Percentiles rank a stretch among this genome's conserved stretches.
These are phyloP conservation scores for Acacia pycnantha DNA, from an alignment of 331 rosid species.

Conservation along the genomic window DNA sequence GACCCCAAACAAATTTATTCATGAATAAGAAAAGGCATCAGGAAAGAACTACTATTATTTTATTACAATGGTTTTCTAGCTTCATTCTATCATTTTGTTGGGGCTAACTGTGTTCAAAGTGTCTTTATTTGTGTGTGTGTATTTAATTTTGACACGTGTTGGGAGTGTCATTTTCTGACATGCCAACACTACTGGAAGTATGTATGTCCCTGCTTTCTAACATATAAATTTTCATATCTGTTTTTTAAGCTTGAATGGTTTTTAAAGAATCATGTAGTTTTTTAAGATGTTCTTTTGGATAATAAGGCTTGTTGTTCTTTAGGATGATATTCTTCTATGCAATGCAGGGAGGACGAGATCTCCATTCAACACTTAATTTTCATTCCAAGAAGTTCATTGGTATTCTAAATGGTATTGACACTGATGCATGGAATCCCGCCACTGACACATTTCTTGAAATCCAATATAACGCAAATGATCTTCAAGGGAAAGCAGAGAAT, in stretches of 20 bases:
- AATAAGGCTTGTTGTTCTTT: neutral
- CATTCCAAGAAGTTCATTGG: conserved; percentile 90
- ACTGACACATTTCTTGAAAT: conserved; percentile 70
- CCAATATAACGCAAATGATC: conserved; percentile 80
- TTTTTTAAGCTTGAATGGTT: conserved; percentile 10
- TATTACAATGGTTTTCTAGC: neutral
- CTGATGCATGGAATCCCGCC: conserved; percentile 91
- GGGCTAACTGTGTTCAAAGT: too few species aligned
- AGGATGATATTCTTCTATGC: conserved; percentile 34
- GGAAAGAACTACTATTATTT: neutral
- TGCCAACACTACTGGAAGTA: neutral
- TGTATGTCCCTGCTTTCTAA: neutral
- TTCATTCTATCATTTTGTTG: neutral
- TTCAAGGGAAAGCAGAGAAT: conserved; percentile 80
- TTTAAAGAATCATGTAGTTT: neutral
- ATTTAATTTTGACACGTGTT: neutral
- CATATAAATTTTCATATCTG: neutral
- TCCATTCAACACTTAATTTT: conserved; percentile 75
- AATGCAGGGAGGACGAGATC: conserved; percentile 86
- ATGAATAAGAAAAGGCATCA: neutral
- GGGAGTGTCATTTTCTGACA: neutral
- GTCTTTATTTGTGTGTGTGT: too few species aligned
- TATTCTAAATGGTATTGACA: conserved; percentile 90
- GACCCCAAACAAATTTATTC: conserved; percentile 5
- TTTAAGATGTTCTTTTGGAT: conserved; percentile 24